Percentiles rank a stretch among this genome's conserved stretches.
These are phyloP conservation scores for Lyophyllum decastes DNA, from an alignment of 768 basidiomycete species.

Conservation along the genomic window DNA sequence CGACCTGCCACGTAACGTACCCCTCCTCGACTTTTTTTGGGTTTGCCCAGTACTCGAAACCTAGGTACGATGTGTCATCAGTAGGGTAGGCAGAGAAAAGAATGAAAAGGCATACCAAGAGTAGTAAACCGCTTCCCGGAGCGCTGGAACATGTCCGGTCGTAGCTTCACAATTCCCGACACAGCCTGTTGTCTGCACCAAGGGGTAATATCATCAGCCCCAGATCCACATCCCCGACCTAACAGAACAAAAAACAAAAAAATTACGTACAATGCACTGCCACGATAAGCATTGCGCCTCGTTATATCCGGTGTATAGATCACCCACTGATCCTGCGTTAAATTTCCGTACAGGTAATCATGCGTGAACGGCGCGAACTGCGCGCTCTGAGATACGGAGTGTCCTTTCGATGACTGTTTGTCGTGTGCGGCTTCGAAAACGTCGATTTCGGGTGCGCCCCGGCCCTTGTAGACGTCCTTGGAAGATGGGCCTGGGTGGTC, in stretches of 20 bases:
- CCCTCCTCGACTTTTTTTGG: conserved; percentile 54
- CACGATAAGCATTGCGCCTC: conserved; percentile 42
- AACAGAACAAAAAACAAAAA: conserved; percentile 4
- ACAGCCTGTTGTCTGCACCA: conserved; percentile 54
- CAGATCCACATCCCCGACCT: too few relatives aligned
- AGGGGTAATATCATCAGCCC: too few relatives aligned
- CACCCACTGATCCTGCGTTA: conserved; percentile 31
- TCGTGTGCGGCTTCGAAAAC: conserved; percentile 76
- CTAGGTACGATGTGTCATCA: too few relatives aligned
- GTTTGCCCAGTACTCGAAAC: conserved; percentile 78
- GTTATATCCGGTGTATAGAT: conserved; percentile 34
- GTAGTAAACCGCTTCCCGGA: conserved; percentile 10
- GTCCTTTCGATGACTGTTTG: conserved; percentile 45
- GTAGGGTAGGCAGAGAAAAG: too few relatives aligned
- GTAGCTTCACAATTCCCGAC: conserved; percentile 46
- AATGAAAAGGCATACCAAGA: neutral
- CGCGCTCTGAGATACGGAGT: conserved; percentile 68
- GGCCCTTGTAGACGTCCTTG: conserved; percentile 40
- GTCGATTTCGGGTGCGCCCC: conserved; percentile 83
- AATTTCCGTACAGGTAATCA: conserved; percentile 40
- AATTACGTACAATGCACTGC: conserved; percentile 46
- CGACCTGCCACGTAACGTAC: conserved; percentile 76
- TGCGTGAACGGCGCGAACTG: conserved; percentile 65
- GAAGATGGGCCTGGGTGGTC: conserved; percentile 75
- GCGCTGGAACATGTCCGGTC: conserved; percentile 28